phyloP scores from a whole-genome alignment of 2,329 filamentous ascomycete genomes.

The Trichophyton equinum region DNA sequence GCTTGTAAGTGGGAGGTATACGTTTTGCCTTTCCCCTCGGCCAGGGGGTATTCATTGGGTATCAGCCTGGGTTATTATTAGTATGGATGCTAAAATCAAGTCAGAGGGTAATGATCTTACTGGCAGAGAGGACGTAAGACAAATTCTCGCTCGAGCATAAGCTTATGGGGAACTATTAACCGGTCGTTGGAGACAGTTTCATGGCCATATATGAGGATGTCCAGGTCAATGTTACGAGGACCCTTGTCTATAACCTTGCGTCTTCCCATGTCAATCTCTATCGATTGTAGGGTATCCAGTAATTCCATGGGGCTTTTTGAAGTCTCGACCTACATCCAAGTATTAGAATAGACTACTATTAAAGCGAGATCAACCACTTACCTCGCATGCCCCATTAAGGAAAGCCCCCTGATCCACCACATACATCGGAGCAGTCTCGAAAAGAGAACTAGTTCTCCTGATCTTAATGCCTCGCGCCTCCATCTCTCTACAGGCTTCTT shows the following conservation, averaged over 20 bases:
- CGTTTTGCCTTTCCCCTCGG: constrained; percentile 19
- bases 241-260: constrained; percentile 84
- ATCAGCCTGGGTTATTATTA: constrained; percentile 7
- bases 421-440: constrained; percentile 97
- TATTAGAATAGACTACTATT: background rate
- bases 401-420: constrained; percentile 79
- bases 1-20: constrained; percentile 25
- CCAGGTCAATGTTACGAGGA: constrained; percentile 84
- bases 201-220: constrained; percentile 73
- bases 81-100: background rate
- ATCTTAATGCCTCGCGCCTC: constrained; percentile 59
- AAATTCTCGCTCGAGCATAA: constrained; percentile 85
- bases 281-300: constrained; percentile 67
- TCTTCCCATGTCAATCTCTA: constrained; percentile 68
- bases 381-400: constrained; percentile 85
- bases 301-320: constrained; percentile 60
- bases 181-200: constrained; percentile 54
- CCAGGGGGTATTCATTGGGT: constrained; percentile 19
- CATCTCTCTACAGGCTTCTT: constrained; percentile 70
- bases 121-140: constrained; percentile 70
- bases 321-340: constrained; percentile 57
- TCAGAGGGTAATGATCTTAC: constrained; percentile 17
- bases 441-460: constrained; percentile 70
- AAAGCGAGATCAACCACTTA: constrained; percentile 33
- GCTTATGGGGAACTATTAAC: constrained; percentile 69